Percentiles rank a stretch among this genome's conserved stretches.
phyloP scores from a whole-genome alignment of 2,329 filamentous ascomycete genomes.

The Nothophaeocryptopus gaeumannii region DNA sequence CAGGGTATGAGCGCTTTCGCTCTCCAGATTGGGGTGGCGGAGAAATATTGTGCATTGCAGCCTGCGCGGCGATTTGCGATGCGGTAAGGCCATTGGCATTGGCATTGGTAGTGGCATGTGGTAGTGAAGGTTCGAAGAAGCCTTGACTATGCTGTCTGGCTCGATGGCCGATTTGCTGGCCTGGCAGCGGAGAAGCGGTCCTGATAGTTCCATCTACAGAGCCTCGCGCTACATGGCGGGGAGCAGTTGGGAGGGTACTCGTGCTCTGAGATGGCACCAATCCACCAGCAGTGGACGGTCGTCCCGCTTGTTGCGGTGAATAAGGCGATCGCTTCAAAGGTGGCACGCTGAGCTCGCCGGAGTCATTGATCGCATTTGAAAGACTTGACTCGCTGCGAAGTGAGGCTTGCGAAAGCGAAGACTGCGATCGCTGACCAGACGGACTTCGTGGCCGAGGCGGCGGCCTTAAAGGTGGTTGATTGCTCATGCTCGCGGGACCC shows the following conservation, averaged over 20 bases:
- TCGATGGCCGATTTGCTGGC: conserved; percentile 48
- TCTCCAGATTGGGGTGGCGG: conserved; percentile 26
- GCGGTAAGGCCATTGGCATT: conserved; percentile 49
- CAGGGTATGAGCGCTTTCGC: conserved; percentile 71
- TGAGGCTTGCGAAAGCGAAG: conserved; percentile 33
- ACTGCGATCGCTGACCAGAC: conserved; percentile 32
- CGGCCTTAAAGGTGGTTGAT: conserved; percentile 29
- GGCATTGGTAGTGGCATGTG: conserved; percentile 39
- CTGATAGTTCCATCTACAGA: conserved; percentile 34
- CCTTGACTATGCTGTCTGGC: conserved; percentile 71
- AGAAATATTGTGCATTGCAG: conserved; percentile 60
- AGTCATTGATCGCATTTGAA: conserved; percentile 40
- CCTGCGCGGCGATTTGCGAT: conserved; percentile 78
- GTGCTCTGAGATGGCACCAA: conserved; percentile 31
- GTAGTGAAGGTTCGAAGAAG: conserved; percentile 71
- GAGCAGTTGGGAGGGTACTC: conserved; percentile 36
- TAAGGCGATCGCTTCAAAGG: conserved; percentile 38
- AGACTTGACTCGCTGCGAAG: conserved; percentile 35
- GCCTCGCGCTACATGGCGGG: conserved; percentile 31
- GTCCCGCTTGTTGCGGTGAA: conserved; percentile 28
- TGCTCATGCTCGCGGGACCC: conserved; percentile 24
- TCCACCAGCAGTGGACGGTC: conserved; percentile 35
- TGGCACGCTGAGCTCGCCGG: conserved; percentile 34
- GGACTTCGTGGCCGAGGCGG: conserved; percentile 33
- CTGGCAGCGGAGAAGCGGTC: conserved; percentile 31